Conservation (phyloP, 129 eudicot species). For the Helianthus annuus region DNA sequence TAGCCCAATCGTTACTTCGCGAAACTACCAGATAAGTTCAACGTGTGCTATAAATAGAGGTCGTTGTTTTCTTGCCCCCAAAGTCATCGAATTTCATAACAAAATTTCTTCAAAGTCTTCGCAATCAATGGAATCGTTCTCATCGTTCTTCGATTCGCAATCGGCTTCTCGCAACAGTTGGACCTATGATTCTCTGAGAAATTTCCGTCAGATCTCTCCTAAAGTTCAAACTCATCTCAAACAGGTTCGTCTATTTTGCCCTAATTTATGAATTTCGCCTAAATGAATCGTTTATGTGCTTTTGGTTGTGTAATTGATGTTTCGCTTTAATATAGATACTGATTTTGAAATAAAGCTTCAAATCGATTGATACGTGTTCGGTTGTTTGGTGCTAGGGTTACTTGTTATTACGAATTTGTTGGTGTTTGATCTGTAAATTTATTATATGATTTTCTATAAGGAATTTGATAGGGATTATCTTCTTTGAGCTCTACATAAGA, state of each 20-base stretch:
- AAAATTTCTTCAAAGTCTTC: background rate
- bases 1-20: constrained; percentile 15
- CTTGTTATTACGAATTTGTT: background rate
- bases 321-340: constrained; percentile 12
- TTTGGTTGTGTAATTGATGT: background rate
- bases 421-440: background rate
- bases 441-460: background rate
- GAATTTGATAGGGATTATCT: background rate
- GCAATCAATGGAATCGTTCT: constrained; percentile 58
- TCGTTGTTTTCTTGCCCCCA: background rate
- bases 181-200: constrained; percentile 79
- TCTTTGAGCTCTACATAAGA: background rate
- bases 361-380: background rate
- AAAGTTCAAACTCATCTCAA: constrained; percentile 90
- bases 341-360: background rate
- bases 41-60: constrained; percentile 15
- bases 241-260: constrained; percentile 42
- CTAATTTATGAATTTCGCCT: background rate
- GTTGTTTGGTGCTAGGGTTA: background rate
- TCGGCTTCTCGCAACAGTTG: constrained; percentile 53
- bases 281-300: background rate
- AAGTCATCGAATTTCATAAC: background rate
- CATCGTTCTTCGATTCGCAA: constrained; percentile 63
- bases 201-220: constrained; percentile 84
- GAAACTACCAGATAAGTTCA: constrained; percentile 24